Percentiles rank a stretch among this genome's conserved stretches.
phyloP scores from a whole-genome alignment of 2,329 filamentous ascomycete genomes.

The Exophiala sp. region DNA sequence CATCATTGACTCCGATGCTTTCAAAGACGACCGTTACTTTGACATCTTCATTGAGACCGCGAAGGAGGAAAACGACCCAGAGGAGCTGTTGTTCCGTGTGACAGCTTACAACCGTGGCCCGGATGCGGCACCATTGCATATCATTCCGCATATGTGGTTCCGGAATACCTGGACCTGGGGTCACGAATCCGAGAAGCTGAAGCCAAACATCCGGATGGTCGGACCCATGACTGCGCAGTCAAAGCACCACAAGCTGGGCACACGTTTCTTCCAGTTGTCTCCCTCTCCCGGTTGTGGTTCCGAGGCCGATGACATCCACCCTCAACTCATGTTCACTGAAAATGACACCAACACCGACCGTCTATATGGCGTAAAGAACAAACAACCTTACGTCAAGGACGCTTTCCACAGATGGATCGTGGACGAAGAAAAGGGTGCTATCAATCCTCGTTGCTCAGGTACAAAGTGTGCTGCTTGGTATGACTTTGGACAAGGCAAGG shows the following conservation, averaged over 20 bases:
- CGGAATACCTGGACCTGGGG: conserved; percentile 98
- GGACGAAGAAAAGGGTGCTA: conserved; percentile 70
- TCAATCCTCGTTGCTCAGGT: conserved; percentile 75
- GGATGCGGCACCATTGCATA: conserved; percentile 85
- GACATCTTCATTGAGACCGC: conserved; percentile 96
- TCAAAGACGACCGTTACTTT: conserved; percentile 89
- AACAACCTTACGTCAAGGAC: conserved; percentile 85
- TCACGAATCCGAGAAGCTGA: conserved; percentile 68
- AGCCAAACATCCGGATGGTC: conserved; percentile 70
- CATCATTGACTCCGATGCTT: conserved; percentile 81
- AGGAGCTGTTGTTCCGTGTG: conserved; percentile 88
- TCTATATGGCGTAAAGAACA: conserved; percentile 75
- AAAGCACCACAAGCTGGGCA: conserved; percentile 75
- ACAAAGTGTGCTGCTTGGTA: conserved; percentile 94
- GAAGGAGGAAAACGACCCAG: conserved; percentile 86
- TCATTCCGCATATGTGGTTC: conserved; percentile 94
- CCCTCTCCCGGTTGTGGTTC: conserved; percentile 82
- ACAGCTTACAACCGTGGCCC: conserved; percentile 95
- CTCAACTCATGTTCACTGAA: conserved; percentile 84
- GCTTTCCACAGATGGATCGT: conserved; percentile 89
- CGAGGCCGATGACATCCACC: conserved; percentile 77
- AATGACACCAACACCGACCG: conserved; percentile 85
- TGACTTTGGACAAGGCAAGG: conserved; percentile 82
- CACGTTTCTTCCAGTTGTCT: conserved; percentile 78
- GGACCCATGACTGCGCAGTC: conserved; percentile 68